phyloP scores from a whole-genome alignment of 108 stramenopile species.

The Skeletonema grethae region DNA sequence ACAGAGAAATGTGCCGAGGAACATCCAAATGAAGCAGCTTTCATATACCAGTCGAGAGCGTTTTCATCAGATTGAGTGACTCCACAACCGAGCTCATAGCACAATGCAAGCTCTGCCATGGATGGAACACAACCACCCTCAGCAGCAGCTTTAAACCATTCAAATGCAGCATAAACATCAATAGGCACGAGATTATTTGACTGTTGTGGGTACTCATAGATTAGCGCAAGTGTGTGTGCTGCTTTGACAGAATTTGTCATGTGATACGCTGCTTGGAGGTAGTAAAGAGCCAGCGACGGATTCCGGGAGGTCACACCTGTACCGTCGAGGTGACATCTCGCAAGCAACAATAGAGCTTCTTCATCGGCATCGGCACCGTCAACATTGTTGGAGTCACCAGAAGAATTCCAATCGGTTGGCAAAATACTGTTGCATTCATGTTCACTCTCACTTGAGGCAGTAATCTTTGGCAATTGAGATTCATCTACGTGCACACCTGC shows the following conservation, averaged over 20 bases:
- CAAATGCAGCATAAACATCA: slow-evolving; percentile 81
- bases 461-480: slow-evolving; percentile 13
- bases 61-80: slow-evolving; percentile 74
- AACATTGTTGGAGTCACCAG: not conserved
- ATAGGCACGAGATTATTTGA: slow-evolving; percentile 55
- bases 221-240: slow-evolving; percentile 73
- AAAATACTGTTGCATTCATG: slow-evolving; percentile 12
- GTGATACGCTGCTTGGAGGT: slow-evolving; percentile 74
- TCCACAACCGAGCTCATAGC: slow-evolving; percentile 86
- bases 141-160: slow-evolving; percentile 83
- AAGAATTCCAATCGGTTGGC: slow-evolving; percentile 13
- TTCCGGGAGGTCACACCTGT: slow-evolving; percentile 47
- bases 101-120: slow-evolving; percentile 87
- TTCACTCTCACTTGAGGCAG: slow-evolving; percentile 1
- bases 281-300: slow-evolving; percentile 55
- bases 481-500: slow-evolving; percentile 50
- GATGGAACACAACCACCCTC: slow-evolving; percentile 71
- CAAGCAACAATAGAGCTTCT: slow-evolving; percentile 66
- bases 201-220: slow-evolving; percentile 78
- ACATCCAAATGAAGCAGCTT: slow-evolving; percentile 77
- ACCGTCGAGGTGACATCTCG: slow-evolving; percentile 66
- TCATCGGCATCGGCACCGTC: slow-evolving; percentile 14
- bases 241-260: slow-evolving; percentile 63
- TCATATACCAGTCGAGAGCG: slow-evolving; percentile 88
- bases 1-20: slow-evolving; percentile 74